Conservation (phyloP, 2,329 filamentous ascomycete species). For the Teratosphaeria zuluensis region DNA sequence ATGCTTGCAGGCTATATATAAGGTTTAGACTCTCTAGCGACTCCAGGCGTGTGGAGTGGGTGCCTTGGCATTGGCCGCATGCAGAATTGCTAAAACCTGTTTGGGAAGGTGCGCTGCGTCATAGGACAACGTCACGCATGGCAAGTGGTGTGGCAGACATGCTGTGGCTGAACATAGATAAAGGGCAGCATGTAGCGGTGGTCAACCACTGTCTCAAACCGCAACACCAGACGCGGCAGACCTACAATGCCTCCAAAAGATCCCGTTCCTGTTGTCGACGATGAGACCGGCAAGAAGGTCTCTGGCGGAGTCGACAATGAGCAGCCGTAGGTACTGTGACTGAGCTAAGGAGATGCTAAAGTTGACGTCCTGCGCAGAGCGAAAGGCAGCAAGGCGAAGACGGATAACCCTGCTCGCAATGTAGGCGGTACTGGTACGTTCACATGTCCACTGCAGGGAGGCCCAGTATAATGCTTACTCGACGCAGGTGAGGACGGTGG, state of each 20-base stretch:
- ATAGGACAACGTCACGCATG: not conserved
- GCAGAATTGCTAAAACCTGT: not conserved
- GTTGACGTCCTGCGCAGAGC: slow-evolving; percentile 5
- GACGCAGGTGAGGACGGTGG: slow-evolving; percentile 9
- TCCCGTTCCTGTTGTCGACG: not conserved
- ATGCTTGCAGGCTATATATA: not conserved
- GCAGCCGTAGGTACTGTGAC: not conserved
- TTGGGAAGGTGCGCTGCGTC: not conserved
- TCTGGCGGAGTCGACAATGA: not conserved
- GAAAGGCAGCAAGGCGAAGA: not conserved
- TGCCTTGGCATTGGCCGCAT: not conserved
- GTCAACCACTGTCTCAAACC: too few relatives aligned
- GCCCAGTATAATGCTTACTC: not conserved
- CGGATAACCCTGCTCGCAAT: slow-evolving; percentile 6
- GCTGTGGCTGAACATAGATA: not conserved
- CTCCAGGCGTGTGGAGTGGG: not conserved
- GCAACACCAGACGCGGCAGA: too few relatives aligned
- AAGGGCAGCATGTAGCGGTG: not conserved
- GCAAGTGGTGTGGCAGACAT: not conserved
- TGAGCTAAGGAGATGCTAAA: not conserved
- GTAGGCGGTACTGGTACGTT: slow-evolving; percentile 7
- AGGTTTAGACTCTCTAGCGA: not conserved
- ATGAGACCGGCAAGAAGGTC: not conserved
- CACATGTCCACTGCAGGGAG: not conserved
- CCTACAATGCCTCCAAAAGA: slow-evolving; percentile 1